phyloP scores from a whole-genome alignment of 2,329 filamentous ascomycete species.

The Tolypocladium paradoxum region DNA sequence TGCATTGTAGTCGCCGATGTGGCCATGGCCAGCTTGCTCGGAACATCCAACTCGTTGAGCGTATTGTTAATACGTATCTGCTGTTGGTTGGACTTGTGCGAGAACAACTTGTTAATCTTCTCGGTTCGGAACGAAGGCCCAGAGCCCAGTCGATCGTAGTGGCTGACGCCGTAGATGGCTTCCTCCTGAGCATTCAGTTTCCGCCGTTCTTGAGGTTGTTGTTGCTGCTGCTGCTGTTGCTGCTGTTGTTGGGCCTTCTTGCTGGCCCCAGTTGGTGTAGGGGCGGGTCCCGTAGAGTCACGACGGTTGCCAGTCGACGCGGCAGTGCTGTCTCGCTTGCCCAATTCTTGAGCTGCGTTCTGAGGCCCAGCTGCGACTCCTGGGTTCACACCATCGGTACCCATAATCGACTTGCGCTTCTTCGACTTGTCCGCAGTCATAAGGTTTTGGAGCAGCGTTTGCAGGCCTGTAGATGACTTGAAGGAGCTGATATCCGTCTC shows the following conservation, averaged over 20 bases:
- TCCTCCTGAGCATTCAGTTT: slow-evolving; percentile 68
- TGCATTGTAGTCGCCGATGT: slow-evolving; percentile 60
- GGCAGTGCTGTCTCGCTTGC: slow-evolving; percentile 43
- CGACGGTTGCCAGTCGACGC: slow-evolving; percentile 27
- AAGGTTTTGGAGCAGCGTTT: slow-evolving; percentile 71
- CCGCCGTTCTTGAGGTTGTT: slow-evolving; percentile 44
- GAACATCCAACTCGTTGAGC: slow-evolving; percentile 61
- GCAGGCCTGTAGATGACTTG: slow-evolving; percentile 70
- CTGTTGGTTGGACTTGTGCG: slow-evolving; percentile 66
- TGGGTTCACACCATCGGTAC: slow-evolving; percentile 42
- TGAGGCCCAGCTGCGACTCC: slow-evolving; percentile 27
- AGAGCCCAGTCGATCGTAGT: slow-evolving; percentile 73
- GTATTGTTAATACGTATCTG: slow-evolving; percentile 64
- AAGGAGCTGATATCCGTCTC: slow-evolving; percentile 66
- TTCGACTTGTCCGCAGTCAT: slow-evolving; percentile 78
- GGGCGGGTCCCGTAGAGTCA: slow-evolving; percentile 21
- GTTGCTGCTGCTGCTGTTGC: slow-evolving; percentile 11
- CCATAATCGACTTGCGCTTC: slow-evolving; percentile 67
- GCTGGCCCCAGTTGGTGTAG: slow-evolving; percentile 26
- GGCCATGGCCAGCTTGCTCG: slow-evolving; percentile 60
- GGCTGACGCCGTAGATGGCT: slow-evolving; percentile 69
- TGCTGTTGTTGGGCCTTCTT: slow-evolving; percentile 37
- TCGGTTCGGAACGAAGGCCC: slow-evolving; percentile 88
- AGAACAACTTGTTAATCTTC: slow-evolving; percentile 66
- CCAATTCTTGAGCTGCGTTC: slow-evolving; percentile 24